Conservation (phyloP, 2,329 filamentous ascomycete genomes). For the Diaporthe citriasiana region DNA sequence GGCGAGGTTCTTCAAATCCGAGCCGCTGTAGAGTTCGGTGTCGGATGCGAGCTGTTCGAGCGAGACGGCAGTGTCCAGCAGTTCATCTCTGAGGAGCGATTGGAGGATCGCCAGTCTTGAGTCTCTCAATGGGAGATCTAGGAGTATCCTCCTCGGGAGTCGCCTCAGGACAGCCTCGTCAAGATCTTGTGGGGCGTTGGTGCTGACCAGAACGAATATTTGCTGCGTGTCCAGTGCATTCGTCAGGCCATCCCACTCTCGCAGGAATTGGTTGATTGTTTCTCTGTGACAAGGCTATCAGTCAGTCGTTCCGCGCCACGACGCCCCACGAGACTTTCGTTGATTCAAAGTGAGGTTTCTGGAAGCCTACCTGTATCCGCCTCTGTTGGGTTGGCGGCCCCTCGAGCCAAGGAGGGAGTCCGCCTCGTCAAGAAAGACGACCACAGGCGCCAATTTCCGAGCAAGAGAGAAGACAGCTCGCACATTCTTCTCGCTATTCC, state of each 20-base stretch:
- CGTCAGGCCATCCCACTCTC: slow-evolving; percentile 94
- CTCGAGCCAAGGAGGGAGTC: slow-evolving; percentile 91
- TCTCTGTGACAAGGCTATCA: slow-evolving; percentile 59
- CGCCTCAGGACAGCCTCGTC: slow-evolving; percentile 89
- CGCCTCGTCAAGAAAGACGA: slow-evolving; percentile 97
- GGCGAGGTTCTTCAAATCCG: slow-evolving; percentile 85
- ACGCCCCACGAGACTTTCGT: neutral
- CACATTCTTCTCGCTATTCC: slow-evolving; percentile 96
- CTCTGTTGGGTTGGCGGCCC: slow-evolving; percentile 73
- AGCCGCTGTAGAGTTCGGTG: slow-evolving; percentile 85
- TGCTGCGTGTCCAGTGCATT: slow-evolving; percentile 70
- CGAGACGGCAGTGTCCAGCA: slow-evolving; percentile 71
- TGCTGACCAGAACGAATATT: slow-evolving; percentile 98
- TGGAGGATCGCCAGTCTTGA: slow-evolving; percentile 73
- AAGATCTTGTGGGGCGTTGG: slow-evolving; percentile 94
- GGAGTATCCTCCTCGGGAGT: slow-evolving; percentile 78
- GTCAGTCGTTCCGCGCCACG: neutral
- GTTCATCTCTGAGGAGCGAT: slow-evolving; percentile 79
- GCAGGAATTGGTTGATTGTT: slow-evolving; percentile 95
- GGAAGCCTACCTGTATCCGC: slow-evolving; percentile 70
- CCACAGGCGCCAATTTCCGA: slow-evolving; percentile 89
- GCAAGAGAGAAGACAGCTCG: slow-evolving; percentile 92
- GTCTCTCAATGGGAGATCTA: slow-evolving; percentile 77
- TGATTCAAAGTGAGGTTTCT: too few relatives aligned
- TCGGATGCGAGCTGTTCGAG: slow-evolving; percentile 73